A percentile compares a stretch with the other conserved stretches of the same genome.
phyloP scores from a whole-genome alignment of 2,329 filamentous ascomycete species.

The Rhynchosporium graminicola region DNA sequence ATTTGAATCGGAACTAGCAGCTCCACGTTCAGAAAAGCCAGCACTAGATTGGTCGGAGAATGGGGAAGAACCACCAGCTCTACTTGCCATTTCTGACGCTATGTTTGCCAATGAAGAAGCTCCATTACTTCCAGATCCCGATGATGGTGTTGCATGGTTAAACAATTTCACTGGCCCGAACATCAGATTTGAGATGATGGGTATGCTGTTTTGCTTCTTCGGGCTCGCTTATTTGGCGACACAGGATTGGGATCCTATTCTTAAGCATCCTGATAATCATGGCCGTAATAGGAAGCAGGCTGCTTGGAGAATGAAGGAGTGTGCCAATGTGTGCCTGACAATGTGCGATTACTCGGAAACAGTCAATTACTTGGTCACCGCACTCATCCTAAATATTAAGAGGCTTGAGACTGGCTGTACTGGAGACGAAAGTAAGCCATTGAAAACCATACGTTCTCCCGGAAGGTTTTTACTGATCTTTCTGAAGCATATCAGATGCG shows the following conservation, averaged over 20 bases:
- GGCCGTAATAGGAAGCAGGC: conserved; percentile 35
- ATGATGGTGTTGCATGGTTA: conserved; percentile 36
- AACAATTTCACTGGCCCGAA: conserved; percentile 37
- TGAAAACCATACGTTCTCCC: not conserved
- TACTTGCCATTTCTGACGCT: conserved; percentile 30
- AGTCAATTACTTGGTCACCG: conserved; percentile 24
- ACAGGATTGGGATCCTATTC: conserved; percentile 36
- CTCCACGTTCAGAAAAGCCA: conserved; percentile 22
- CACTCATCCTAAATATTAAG: conserved; percentile 25
- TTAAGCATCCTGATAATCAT: conserved; percentile 30
- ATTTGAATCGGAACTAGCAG: conserved; percentile 28
- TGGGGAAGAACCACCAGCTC: conserved; percentile 2
- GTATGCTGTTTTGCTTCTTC: conserved; percentile 36
- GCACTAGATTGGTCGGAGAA: conserved; percentile 19
- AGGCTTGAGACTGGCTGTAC: conserved; percentile 31
- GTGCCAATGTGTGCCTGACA: conserved; percentile 35
- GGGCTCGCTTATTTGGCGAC: conserved; percentile 33
- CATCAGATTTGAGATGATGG: conserved; percentile 37
- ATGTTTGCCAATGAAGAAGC: conserved; percentile 36
- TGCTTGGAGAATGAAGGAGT: conserved; percentile 39
- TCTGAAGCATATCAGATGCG: conserved; percentile 29
- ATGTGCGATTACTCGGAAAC: conserved; percentile 31
- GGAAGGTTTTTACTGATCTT: not conserved
- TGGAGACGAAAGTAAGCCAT: conserved; percentile 36
- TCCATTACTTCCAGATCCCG: conserved; percentile 31